phyloP scores from a whole-genome alignment of 257 asterid species.

The Solanum bulbocastanum region DNA sequence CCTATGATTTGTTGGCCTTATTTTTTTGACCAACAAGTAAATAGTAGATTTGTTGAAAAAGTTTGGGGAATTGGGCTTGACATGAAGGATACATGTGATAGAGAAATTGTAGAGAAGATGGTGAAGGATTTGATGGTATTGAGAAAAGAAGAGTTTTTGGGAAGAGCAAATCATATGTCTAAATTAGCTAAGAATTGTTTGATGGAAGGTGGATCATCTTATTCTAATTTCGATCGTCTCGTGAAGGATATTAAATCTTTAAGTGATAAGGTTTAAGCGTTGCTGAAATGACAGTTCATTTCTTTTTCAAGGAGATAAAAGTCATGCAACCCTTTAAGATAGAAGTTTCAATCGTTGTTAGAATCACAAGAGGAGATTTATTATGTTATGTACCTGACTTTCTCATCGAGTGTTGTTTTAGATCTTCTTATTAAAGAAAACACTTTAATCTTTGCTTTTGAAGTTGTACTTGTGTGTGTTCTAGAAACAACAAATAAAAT shows the following conservation, averaged over 20 bases:
- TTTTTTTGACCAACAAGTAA: slow-evolving; percentile 37
- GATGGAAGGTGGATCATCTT: slow-evolving; percentile 39
- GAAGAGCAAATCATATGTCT: slow-evolving; percentile 25
- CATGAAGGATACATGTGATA: slow-evolving; percentile 48
- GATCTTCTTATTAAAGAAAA: background rate
- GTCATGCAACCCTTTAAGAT: background rate
- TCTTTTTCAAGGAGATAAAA: background rate
- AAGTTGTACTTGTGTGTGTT: background rate
- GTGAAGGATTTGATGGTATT: slow-evolving; percentile 45
- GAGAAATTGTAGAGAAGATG: slow-evolving; percentile 29
- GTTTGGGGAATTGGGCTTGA: slow-evolving; percentile 52
- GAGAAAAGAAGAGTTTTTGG: slow-evolving; percentile 27
- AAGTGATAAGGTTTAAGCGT: background rate
- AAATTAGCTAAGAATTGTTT: slow-evolving; percentile 18
- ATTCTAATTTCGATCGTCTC: slow-evolving; percentile 19
- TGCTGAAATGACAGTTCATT: background rate
- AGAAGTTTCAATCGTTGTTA: background rate
- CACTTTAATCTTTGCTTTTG: background rate
- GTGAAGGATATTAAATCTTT: slow-evolving; percentile 18
- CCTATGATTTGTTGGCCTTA: slow-evolving; percentile 61
- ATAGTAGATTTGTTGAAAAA: slow-evolving; percentile 37
- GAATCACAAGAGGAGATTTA: background rate
- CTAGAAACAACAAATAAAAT: background rate
- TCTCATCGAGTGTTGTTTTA: background rate
- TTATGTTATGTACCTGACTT: background rate